These are phyloP conservation scores for Karstenula rhodostoma DNA, from an alignment of 2,329 filamentous ascomycete genomes.

Conservation along the genomic window DNA sequence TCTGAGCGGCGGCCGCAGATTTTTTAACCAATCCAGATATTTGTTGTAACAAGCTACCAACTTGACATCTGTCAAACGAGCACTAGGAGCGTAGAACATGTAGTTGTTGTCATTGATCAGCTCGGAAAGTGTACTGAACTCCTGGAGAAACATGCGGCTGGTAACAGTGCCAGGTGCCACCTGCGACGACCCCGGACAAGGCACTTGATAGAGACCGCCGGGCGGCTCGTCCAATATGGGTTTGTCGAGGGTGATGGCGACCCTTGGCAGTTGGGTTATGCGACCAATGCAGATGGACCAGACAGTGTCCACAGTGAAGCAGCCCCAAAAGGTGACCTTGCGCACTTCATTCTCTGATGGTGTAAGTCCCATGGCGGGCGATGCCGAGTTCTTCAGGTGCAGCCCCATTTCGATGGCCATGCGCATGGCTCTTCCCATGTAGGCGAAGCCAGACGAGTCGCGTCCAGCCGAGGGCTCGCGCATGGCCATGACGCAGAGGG, in stretches of 20 bases:
- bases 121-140: slow-evolving; percentile 76
- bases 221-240: slow-evolving; percentile 68
- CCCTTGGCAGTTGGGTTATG: slow-evolving; percentile 56
- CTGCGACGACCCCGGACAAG: slow-evolving; percentile 21
- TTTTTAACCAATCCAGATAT: slow-evolving; percentile 76
- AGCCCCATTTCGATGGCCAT: slow-evolving; percentile 76
- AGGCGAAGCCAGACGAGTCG: slow-evolving; percentile 76
- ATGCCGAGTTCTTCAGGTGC: slow-evolving; percentile 58
- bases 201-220: slow-evolving; percentile 60
- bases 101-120: slow-evolving; percentile 76
- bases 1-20: slow-evolving; percentile 69
- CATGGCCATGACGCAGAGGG: slow-evolving; percentile 78
- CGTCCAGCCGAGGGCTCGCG: slow-evolving; percentile 76
- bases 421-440: slow-evolving; percentile 75
- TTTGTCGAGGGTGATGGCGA: slow-evolving; percentile 59
- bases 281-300: slow-evolving; percentile 59
- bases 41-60: slow-evolving; percentile 71
- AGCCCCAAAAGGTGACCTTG: slow-evolving; percentile 63
- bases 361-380: slow-evolving; percentile 41
- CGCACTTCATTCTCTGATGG: slow-evolving; percentile 57
- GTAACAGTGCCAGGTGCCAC: slow-evolving; percentile 29
- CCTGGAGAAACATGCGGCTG: slow-evolving; percentile 50
- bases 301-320: slow-evolving; percentile 58
- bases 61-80: slow-evolving; percentile 69
- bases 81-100: slow-evolving; percentile 74